phyloP scores from a whole-genome alignment of 1,284 basidiomycete genomes.

The Cryptococcus hybrid region DNA sequence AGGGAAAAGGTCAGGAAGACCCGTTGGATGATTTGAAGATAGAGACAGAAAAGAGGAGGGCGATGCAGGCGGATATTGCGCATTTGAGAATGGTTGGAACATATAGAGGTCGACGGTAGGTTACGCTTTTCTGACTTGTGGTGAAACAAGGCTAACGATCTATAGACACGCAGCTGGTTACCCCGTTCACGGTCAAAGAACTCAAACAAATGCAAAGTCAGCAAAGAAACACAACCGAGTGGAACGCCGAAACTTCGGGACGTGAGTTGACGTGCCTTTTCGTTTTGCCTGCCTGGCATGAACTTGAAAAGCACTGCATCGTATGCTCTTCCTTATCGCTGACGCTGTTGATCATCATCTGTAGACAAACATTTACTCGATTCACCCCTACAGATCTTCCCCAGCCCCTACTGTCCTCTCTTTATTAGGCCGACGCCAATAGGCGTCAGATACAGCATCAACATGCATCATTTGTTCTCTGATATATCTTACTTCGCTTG shows the following conservation, averaged over 20 bases:
- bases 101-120: constrained; percentile 52
- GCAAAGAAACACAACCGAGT: constrained; percentile 56
- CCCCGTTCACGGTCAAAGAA: constrained; percentile 58
- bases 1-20: constrained; percentile 24
- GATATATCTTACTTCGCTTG: too few species aligned
- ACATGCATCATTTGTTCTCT: too few species aligned
- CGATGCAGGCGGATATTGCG: constrained; percentile 53
- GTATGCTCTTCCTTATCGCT: too few species aligned
- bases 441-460: neutral
- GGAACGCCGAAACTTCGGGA: constrained; percentile 28
- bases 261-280: constrained; percentile 16
- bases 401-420: neutral
- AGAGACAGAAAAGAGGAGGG: constrained; percentile 56
- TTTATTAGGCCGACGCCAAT: constrained; percentile 2
- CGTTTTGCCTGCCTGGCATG: too few species aligned
- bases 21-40: constrained; percentile 53
- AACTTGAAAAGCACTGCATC: too few species aligned
- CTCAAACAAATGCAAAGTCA: constrained; percentile 54
- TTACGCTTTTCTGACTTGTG: neutral
- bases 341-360: too few species aligned
- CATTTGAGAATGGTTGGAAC: constrained; percentile 56
- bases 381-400: neutral
- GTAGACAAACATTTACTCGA: neutral
- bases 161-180: constrained; percentile 54
- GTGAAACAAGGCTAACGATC: neutral